phyloP scores from a whole-genome alignment of 1,284 basidiomycete species.

The Cutaneotrichosporon dermatis region DNA sequence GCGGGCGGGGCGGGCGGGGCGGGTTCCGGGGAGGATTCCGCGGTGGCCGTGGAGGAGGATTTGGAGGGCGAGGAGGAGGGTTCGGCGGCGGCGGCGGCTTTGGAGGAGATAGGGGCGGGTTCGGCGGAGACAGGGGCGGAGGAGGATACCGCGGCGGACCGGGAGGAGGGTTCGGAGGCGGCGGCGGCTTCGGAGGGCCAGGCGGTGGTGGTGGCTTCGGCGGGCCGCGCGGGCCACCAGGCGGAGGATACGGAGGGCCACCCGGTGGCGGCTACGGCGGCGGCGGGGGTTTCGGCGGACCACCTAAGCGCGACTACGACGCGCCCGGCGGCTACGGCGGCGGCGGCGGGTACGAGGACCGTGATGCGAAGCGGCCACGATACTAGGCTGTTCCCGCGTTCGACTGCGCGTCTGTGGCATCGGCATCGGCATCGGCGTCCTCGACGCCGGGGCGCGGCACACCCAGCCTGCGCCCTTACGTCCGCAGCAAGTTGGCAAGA shows the following conservation, averaged over 20 bases:
- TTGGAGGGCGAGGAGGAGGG: slow-evolving; percentile 19
- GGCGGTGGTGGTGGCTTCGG: too few species aligned
- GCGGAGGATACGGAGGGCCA: slow-evolving; percentile 3
- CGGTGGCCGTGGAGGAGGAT: slow-evolving; percentile 23
- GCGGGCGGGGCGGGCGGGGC: slow-evolving; percentile 24
- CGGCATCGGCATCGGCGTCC: not conserved
- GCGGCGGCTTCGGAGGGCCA: too few species aligned
- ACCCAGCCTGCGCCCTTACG: not conserved
- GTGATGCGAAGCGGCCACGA: slow-evolving; percentile 71
- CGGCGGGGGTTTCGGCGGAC: slow-evolving; percentile 29
- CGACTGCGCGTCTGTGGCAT: too few species aligned
- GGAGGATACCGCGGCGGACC: slow-evolving; percentile 44
- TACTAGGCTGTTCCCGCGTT: slow-evolving; percentile 51
- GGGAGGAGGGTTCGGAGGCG: not conserved
- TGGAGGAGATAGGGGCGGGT: slow-evolving; percentile 33
- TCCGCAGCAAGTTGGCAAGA: not conserved
- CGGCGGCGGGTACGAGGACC: slow-evolving; percentile 66
- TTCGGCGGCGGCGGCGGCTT: slow-evolving; percentile 3
- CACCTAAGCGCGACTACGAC: slow-evolving; percentile 38
- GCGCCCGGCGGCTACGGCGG: slow-evolving; percentile 52
- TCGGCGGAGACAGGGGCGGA: too few species aligned
- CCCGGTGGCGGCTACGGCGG: slow-evolving; percentile 25
- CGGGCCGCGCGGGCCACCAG: not conserved
- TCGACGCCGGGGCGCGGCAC: not conserved
- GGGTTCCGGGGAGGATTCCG: slow-evolving; percentile 22